Base-by-base conservation (phyloP, 495 filamentous ascomycete genomes). In the Penicillium daleae region DNA sequence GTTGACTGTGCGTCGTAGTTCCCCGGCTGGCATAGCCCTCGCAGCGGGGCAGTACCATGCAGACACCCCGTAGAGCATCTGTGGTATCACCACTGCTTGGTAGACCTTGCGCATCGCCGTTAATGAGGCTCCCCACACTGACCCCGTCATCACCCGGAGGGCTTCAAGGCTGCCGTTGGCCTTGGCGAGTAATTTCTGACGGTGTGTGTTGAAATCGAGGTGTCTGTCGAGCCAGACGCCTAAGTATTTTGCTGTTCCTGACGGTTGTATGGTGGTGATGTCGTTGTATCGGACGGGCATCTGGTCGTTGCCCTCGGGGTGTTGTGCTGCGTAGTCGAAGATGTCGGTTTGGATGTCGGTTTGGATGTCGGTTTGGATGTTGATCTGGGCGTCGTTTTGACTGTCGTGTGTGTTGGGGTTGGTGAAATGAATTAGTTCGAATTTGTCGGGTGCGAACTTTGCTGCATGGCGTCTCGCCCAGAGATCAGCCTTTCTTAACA, bases 401-500 rank as follows among this genome's bases (percentile, higher is more conserved):
- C 24, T 21, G 0, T n/a, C 22, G 31, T 9, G 40, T 21, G 0
- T 29, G 1, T 9, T 32, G 0, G 51, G 35, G 26, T 63, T 59
- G 3, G 7, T 31, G 44, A 64, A 61, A 21, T 67, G 50, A 7
- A 67, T 52, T 0, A 64, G 51, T 26, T 44, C 58, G 35, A 57
- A 64, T 7, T 64, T 74, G 0, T 67, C 44, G 0, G 57, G 44
- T 0, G 60, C 50, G n/a, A 72, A 75, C 13, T 50, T 56, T 5
- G 66, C 67, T 5, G 63, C 56, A 57, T 73, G 59, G 4, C 33
- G 22, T 10, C 21, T 39, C 0, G 62, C 61, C 66, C 59, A 75
- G 17, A 21, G 24, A 2, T 61, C 54, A 0, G 62, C 60, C 13
- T 46, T 57, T 8, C 13, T n/a, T 9, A 56, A 24, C 6, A 46